These are phyloP conservation scores for Rhynchospora breviuscula DNA, from an alignment of 176 grass and related monocot species.

Conservation along the genomic window DNA sequence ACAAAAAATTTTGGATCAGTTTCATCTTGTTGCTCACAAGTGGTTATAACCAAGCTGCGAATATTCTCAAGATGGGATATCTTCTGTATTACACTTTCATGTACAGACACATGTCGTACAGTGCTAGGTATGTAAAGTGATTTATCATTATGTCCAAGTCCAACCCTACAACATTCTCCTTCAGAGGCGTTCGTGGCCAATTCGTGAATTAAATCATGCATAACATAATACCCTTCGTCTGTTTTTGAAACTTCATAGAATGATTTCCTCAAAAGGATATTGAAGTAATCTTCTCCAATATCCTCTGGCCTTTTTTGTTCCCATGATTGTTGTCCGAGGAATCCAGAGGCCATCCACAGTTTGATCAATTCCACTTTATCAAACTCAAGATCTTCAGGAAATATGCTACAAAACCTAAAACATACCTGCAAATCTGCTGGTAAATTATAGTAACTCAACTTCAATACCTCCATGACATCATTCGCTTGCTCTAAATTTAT, in stretches of 20 bases:
- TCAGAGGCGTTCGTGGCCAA: constrained; percentile 31
- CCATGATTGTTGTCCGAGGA: background rate
- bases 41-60: constrained; percentile 19
- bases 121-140: background rate
- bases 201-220: constrained; percentile 50
- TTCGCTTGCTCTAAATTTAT: background rate
- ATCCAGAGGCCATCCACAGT: constrained; percentile 28
- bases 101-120: constrained; percentile 22
- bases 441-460: background rate
- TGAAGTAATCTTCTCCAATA: constrained; percentile 29
- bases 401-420: constrained; percentile 20
- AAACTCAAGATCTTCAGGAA: constrained; percentile 24
- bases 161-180: background rate
- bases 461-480: background rate
- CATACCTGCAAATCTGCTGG: background rate
- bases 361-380: constrained; percentile 27
- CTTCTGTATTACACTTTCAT: constrained; percentile 14
- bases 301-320: background rate
- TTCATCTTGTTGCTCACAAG: background rate
- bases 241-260: constrained; percentile 24
- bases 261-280: constrained; percentile 22
- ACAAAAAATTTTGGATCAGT: background rate
- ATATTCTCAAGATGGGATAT: constrained; percentile 29
- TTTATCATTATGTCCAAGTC: background rate
- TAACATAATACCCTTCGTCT: background rate